phyloP scores from a whole-genome alignment of 345 rosid species.

The Populus alba region DNA sequence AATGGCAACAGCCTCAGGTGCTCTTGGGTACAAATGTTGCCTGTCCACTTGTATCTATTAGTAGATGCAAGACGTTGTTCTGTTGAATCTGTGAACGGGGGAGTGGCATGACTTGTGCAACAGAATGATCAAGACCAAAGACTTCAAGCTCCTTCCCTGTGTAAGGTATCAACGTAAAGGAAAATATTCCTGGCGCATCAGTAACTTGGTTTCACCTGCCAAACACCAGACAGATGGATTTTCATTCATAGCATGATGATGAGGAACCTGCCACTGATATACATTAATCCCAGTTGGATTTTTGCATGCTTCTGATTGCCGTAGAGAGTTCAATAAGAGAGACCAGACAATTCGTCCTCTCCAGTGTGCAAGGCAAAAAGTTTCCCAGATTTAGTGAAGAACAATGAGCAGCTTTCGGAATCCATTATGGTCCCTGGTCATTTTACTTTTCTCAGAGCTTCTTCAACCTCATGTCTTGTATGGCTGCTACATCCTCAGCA shows the following conservation, averaged over 20 bases:
- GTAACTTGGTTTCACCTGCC: slow-evolving; percentile 62
- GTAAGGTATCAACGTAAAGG: slow-evolving; percentile 84
- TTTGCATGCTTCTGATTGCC: slow-evolving; percentile 57
- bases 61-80: slow-evolving; percentile 91
- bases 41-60: slow-evolving; percentile 55
- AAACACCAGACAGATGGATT: slow-evolving; percentile 90
- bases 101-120: slow-evolving; percentile 77
- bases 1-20: slow-evolving; percentile 61
- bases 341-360: slow-evolving; percentile 96
- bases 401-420: slow-evolving; percentile 86
- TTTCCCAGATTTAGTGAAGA: slow-evolving; percentile 81
- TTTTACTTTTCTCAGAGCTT: slow-evolving; percentile 87
- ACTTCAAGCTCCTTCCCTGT: slow-evolving; percentile 70
- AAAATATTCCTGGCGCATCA: slow-evolving; percentile 63
- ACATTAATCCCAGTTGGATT: slow-evolving; percentile 57
- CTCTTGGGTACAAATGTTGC: slow-evolving; percentile 83
- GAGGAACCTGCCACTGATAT: slow-evolving; percentile 95
- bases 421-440: slow-evolving; percentile 98
- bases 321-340: slow-evolving; percentile 55
- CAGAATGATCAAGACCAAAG: slow-evolving; percentile 61
- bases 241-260: slow-evolving; percentile 93
- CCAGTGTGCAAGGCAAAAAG: slow-evolving; percentile 92
- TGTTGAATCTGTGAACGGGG: slow-evolving; percentile 78
- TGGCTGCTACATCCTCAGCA: slow-evolving; percentile 83
- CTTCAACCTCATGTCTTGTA: slow-evolving; percentile 81